Percentiles rank a stretch among this genome's conserved stretches.
phyloP scores from a whole-genome alignment of 1,284 basidiomycete genomes.

The Pisolithus thermaeus region DNA sequence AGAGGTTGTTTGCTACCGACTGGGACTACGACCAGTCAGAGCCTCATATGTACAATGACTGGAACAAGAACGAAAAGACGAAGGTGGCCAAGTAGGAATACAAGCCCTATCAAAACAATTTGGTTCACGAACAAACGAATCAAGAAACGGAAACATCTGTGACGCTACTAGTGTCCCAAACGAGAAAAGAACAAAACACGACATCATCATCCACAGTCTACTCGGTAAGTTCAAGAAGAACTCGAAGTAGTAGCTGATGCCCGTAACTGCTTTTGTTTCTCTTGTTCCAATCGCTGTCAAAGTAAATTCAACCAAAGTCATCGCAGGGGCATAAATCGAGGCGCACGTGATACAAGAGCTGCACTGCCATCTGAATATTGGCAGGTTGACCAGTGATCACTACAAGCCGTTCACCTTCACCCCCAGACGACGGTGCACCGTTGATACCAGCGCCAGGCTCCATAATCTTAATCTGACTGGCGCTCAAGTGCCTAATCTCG shows the following conservation, averaged over 20 bases:
- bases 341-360: conserved; percentile 85
- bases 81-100: neutral
- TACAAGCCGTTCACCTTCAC: conserved; percentile 83
- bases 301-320: conserved; percentile 7
- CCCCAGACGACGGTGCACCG: conserved; percentile 60
- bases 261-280: conserved; percentile 78
- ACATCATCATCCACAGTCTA: neutral
- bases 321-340: conserved; percentile 1
- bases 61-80: neutral
- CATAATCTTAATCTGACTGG: conserved; percentile 97
- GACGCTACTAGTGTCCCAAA: conserved; percentile 2
- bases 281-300: conserved; percentile 75
- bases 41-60: conserved; percentile 2
- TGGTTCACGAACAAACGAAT: conserved; percentile 3
- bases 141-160: conserved; percentile 1
- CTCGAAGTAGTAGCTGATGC: conserved; percentile 26
- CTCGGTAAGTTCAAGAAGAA: conserved; percentile 18
- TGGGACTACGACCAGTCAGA: neutral
- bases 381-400: conserved; percentile 91
- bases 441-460: conserved; percentile 85
- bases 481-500: conserved; percentile 93
- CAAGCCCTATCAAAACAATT: neutral
- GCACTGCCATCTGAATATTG: conserved; percentile 96
- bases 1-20: too few species aligned
- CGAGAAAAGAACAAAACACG: conserved; percentile 3